phyloP scores from a whole-genome alignment of 2,329 filamentous ascomycete genomes.

The Aotearoamyces nothofagi region DNA sequence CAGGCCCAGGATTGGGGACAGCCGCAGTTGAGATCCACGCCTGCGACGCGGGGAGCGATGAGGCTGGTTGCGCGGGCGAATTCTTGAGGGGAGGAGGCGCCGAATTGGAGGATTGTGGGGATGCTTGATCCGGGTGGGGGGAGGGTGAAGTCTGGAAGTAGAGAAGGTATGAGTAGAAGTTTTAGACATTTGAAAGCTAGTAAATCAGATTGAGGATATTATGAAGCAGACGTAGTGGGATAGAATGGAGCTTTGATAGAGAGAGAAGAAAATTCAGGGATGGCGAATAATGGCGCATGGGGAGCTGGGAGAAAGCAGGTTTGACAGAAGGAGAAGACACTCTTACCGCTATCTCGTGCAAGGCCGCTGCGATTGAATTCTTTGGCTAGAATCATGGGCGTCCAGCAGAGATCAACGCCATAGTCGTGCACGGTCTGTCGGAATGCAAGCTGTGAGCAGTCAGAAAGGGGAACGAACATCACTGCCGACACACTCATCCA shows the following conservation, averaged over 20 bases:
- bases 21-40: conserved; percentile 58
- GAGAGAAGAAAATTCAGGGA: neutral
- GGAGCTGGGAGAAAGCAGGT: no score
- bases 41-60: conserved; percentile 43
- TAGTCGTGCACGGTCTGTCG: conserved; percentile 50
- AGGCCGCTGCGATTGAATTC: conserved; percentile 48
- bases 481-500: conserved; percentile 1
- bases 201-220: no score
- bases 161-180: no score
- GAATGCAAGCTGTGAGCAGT: conserved; percentile 42
- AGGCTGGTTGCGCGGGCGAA: conserved; percentile 46
- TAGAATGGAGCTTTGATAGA: no score
- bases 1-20: conserved; percentile 63
- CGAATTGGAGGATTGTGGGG: conserved; percentile 53
- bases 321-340: no score
- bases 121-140: conserved; percentile 35
- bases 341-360: conserved; percentile 42
- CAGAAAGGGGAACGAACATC: neutral
- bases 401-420: conserved; percentile 52
- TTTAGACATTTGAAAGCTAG: no score
- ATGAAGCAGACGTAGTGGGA: no score
- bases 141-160: conserved; percentile 40
- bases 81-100: conserved; percentile 43
- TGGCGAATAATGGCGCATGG: no score
- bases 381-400: conserved; percentile 57